A percentile compares a stretch with the other conserved stretches of the same genome.
phyloP scores from a whole-genome alignment of 1,139 yeast genomes.

The Scheffersomyces quercinus region DNA sequence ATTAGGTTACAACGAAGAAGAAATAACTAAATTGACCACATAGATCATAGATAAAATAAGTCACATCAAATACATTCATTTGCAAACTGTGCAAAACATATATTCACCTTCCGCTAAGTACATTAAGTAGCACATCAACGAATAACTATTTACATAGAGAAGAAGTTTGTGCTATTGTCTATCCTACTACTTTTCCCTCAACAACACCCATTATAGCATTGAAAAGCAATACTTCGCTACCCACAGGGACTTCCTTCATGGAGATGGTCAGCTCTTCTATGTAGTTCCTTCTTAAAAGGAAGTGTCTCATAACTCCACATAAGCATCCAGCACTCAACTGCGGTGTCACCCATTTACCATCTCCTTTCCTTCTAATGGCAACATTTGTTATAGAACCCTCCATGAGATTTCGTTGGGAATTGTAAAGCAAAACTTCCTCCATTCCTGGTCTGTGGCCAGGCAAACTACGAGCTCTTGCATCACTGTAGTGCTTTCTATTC shows the following conservation, averaged over 20 bases:
- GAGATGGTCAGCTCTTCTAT: constrained; percentile 57
- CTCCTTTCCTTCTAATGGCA: constrained; percentile 53
- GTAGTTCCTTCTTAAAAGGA: constrained; percentile 53
- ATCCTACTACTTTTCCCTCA: constrained; percentile 49
- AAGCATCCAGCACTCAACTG: constrained; percentile 73
- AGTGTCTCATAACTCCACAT: constrained; percentile 79
- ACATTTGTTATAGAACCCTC: constrained; percentile 88
- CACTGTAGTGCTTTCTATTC: constrained; percentile 59
- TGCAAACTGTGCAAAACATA: constrained; percentile 1
- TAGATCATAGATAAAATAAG: constrained; percentile 4
- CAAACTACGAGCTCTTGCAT: constrained; percentile 55
- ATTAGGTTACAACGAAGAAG: constrained; percentile 69
- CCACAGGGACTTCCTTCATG: constrained; percentile 48
- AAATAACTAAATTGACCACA: constrained; percentile 36
- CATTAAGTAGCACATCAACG: neutral
- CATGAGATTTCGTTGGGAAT: constrained; percentile 59
- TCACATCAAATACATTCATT: neutral
- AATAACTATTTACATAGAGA: neutral
- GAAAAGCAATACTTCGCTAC: constrained; percentile 69
- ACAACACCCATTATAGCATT: constrained; percentile 86
- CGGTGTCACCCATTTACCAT: constrained; percentile 78
- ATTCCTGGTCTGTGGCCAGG: constrained; percentile 36
- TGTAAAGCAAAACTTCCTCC: constrained; percentile 73
- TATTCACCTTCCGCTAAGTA: too few species aligned
- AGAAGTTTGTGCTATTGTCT: neutral